A percentile compares a stretch with the other conserved stretches of the same genome.
Evolutionary conservation across 2,329 filamentous ascomycete species (phyloP).

Genomic region (Bipolaris gigantea): DNA sequence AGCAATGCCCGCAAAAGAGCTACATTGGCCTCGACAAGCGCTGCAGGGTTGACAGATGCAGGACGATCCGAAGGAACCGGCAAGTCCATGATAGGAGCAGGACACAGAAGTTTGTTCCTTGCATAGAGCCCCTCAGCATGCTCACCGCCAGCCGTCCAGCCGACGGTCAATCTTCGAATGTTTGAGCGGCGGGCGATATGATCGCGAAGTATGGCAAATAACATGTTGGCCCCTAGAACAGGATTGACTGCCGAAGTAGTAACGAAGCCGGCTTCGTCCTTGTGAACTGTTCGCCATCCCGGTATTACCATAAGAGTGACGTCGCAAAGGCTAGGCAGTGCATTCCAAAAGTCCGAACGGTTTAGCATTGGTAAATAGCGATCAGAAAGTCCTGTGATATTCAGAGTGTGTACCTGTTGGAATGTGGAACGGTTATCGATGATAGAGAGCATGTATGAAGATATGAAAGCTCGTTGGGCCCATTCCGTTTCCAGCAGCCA

Average conservation of each 20-base stretch:
- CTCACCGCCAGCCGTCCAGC: conserved; percentile 70
- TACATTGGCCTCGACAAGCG: conserved; percentile 14
- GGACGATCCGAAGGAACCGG: conserved; percentile 5
- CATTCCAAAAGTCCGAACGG: conserved; percentile 63
- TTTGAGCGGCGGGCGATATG: conserved; percentile 54
- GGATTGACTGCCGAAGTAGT: conserved; percentile 56
- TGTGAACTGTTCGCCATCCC: conserved; percentile 64
- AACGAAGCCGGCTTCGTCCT: conserved; percentile 56
- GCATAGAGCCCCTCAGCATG: conserved; percentile 63
- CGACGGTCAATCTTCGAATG: conserved; percentile 64
- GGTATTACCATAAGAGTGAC: conserved; percentile 65
- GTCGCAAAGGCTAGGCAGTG: conserved; percentile 57
- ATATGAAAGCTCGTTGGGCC: conserved; percentile 69
- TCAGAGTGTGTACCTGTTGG: conserved; percentile 59
- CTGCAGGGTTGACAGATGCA: conserved; percentile 5
- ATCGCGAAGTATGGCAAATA: conserved; percentile 56
- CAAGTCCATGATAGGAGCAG: conserved; percentile 57
- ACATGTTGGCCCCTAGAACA: conserved; percentile 54
- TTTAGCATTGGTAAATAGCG: conserved; percentile 60
- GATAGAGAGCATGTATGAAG: conserved; percentile 67
- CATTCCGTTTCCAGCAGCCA: conserved; percentile 70
- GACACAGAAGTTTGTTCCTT: conserved; percentile 64
- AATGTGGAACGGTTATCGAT: conserved; percentile 63
- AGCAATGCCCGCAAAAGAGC: conserved; percentile 35
- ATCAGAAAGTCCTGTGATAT: conserved; percentile 66